Evolutionary conservation across 2,329 filamentous ascomycete species (phyloP), one percentile per base, ranked within the genome.

Genomic region (Ophiognomonia clavigignenti-juglandacearum): DNA sequence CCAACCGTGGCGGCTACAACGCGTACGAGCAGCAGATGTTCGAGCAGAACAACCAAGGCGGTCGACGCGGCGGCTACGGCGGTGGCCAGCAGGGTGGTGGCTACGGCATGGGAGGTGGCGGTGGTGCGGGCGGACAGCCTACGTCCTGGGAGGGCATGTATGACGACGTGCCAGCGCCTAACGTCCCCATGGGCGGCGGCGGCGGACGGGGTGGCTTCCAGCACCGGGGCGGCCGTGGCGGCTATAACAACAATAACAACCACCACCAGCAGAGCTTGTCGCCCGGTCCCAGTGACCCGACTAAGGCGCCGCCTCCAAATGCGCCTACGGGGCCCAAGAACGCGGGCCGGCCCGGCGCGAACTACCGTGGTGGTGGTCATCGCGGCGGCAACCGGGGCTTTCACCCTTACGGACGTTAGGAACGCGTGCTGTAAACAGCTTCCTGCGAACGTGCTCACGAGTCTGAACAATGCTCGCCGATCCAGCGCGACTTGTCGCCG

Each of bases 121-220:
- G 36, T 2, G 56, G 57, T 31, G 61, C 59, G 7, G 62, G 72
- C 47, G 82, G 80, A 37, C 82, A 82, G 14, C 85, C 86, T n/a
- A 88, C 87, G 20, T 91, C 85, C 34, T 96, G 91, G 90, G 92
- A 97, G 65, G 92, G 92, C 60, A 96, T 96, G 90, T 97, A 96
- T 65, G 92, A 97, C 63, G 92, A 96, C 63, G 88, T 91, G 2
- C 91, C 90, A 14, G 88, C 92, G 62, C 88, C 88, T 5, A 83
- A 84, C 57, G 78, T 83, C 16, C 46, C 46, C 27, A 51, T 48
- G 48, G 48, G 40, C n/a, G 45, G 40, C 6, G 39, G 40, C 6
- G 39, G 44, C 56, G 71, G 69, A 14, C 75, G 72, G 57, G 61
- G 63, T 60, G 61, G 63, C 58, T 65, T 62, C 32, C 18, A 18